Evolutionary conservation across 2,329 filamentous ascomycete species (phyloP), one percentile per base, ranked within the genome.

Genomic region (Colletotrichum sansevieriae): DNA sequence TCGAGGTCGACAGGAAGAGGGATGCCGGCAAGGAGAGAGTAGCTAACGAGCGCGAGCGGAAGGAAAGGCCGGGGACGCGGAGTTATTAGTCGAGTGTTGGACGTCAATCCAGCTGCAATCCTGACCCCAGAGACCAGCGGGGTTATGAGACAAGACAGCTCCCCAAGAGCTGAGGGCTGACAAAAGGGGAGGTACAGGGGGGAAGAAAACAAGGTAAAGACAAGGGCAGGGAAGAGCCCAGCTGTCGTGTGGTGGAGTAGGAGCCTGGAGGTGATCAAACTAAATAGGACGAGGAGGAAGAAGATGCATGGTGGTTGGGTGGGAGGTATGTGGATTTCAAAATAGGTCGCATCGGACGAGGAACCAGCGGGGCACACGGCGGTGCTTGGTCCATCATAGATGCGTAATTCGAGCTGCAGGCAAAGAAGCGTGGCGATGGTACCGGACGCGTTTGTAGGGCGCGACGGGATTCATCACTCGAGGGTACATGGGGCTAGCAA

Each of bases 231-330:
- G 65, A 22, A 68, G 18, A 52, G 43, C 57, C 63, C 58, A 37
- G 63, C 44, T 62, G 43, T 46, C 22, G 51, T 58, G n/a, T 43
- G 51, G 63, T 62, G 65, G 68, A 60, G 65, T 52, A 56, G 35
- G 25, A 22, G 22, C 55, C 41, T 35, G 56, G 65, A 68, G 59
- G 52, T 64, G 64, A 70, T 65, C 64, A 70, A 70, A 70, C 54
- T 70, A 70, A 70, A 70, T 65, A 68, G 55, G 25, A 68, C 61
- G 47, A 55, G 65, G 62, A 68, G 55, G 62, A 56, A 33, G 55
- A 43, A 64, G 35, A 60, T 59, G 46, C 62, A 65, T 49, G 63
- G 37, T 39, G 29, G 29, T 29, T 29, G 29, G 29, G 29, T 51
- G 39, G 33, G 55, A 37, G 35, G 47, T 54, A 55, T 39, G 41